These are phyloP conservation scores for Lentinula edodes DNA, from an alignment of 768 basidiomycete genomes.

Conservation along the genomic window DNA sequence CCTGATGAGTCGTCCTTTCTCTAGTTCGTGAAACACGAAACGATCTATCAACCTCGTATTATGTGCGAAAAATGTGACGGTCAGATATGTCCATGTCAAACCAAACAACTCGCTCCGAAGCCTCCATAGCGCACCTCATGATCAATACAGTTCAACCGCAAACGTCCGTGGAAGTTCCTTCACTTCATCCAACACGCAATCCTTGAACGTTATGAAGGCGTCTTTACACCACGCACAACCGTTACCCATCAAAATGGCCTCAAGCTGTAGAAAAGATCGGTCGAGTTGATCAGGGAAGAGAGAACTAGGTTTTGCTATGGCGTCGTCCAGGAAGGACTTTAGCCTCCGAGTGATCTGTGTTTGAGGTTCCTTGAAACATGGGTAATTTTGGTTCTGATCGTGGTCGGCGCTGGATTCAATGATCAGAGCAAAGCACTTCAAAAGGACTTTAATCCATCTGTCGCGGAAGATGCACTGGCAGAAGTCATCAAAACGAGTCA, in stretches of 20 bases:
- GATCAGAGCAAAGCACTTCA: neutral
- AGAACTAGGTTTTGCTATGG: neutral
- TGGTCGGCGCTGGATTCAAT: neutral
- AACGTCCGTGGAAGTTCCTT: neutral
- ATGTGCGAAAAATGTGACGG: no score
- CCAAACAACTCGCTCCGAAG: no score
- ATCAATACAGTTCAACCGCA: neutral
- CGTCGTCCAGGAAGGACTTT: neutral
- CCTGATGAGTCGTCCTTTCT: no score
- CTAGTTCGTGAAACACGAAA: no score
- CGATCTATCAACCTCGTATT: no score
- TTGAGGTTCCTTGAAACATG: neutral
- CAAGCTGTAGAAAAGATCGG: neutral
- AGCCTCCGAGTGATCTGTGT: neutral
- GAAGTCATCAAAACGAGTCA: neutral
- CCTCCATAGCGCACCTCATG: neutral
- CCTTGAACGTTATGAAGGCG: neutral
- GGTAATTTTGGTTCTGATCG: neutral
- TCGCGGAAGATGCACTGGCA: neutral
- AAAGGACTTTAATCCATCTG: neutral
- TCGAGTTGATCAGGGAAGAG: neutral
- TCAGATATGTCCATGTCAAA: no score
- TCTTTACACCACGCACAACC: conserved; percentile 2
- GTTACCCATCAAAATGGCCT: neutral
- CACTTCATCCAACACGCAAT: neutral